These are phyloP conservation scores for Trametes gibbosa DNA, from an alignment of 768 basidiomycete genomes.

Conservation along the genomic window DNA sequence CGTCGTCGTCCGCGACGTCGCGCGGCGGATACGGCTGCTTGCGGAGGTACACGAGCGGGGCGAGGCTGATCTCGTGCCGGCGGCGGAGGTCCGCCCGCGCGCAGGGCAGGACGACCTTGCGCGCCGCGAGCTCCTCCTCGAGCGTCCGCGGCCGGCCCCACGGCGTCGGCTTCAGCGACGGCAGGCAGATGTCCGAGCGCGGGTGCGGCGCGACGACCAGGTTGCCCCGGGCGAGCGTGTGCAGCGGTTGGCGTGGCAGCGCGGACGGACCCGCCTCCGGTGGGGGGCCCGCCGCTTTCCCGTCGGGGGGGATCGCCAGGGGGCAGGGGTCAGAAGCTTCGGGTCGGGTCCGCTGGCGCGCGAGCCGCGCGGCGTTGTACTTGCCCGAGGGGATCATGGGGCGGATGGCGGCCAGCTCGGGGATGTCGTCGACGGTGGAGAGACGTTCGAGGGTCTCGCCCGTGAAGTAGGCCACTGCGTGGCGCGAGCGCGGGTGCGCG, in stretches of 20 bases:
- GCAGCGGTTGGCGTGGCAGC: constrained; percentile 6
- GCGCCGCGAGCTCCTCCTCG: constrained; percentile 15
- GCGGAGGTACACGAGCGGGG: constrained; percentile 63
- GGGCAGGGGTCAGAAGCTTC: background rate
- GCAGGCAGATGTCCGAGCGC: constrained; percentile 1
- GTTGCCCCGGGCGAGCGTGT: constrained; percentile 6
- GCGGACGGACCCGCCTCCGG: background rate
- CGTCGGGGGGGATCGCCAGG: background rate
- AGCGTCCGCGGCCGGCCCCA: constrained; percentile 14
- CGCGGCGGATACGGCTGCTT: constrained; percentile 58
- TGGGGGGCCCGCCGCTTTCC: background rate
- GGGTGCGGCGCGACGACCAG: constrained; percentile 2
- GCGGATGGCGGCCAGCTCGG: constrained; percentile 28
- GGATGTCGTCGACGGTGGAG: constrained; percentile 31
- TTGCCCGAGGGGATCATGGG: constrained; percentile 30
- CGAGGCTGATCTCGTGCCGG: constrained; percentile 36
- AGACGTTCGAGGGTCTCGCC: constrained; percentile 26
- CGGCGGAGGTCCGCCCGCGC: constrained; percentile 19
- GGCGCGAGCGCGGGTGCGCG: background rate
- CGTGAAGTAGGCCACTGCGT: constrained; percentile 38
- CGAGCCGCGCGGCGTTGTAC: constrained; percentile 33
- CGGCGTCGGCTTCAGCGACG: constrained; percentile 15
- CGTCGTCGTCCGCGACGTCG: constrained; percentile 70
- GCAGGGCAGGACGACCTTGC: constrained; percentile 18
- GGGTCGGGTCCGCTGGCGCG: constrained; percentile 24